phyloP scores from a whole-genome alignment of 768 basidiomycete species.

The Lentinus brumalis region DNA sequence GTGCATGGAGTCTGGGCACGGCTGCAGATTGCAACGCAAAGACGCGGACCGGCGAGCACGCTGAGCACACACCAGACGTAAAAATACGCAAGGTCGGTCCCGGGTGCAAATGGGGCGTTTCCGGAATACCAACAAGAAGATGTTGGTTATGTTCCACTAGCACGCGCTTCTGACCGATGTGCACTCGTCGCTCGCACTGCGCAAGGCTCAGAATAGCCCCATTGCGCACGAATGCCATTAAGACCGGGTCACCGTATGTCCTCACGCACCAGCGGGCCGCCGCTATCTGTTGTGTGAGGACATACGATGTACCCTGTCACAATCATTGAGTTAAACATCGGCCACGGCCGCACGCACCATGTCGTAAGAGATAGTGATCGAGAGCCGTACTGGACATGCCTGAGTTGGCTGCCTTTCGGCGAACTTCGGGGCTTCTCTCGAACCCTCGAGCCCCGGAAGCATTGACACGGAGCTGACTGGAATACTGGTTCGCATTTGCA shows the following conservation, averaged over 20 bases:
- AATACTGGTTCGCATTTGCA: background rate
- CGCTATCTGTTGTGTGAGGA: background rate
- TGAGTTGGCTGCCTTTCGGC: background rate
- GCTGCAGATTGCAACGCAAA: no score
- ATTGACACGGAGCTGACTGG: background rate
- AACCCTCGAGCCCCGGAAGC: background rate
- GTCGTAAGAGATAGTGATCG: background rate
- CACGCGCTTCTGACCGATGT: background rate
- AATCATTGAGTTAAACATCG: background rate
- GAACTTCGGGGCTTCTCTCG: background rate
- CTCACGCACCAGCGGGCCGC: background rate
- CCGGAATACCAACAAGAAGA: background rate
- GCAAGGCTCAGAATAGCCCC: background rate
- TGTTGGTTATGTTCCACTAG: background rate
- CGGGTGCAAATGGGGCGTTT: background rate
- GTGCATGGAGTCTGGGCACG: no score
- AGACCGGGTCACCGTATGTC: background rate
- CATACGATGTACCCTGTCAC: no score
- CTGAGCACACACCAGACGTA: background rate
- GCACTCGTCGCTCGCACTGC: background rate
- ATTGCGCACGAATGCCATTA: background rate
- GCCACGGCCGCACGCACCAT: background rate
- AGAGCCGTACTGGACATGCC: background rate
- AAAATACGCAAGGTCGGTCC: background rate
- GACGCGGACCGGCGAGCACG: no score